These are phyloP conservation scores for Simmondsia chinensis DNA, from an alignment of 148 eudicot species.

Conservation along the genomic window DNA sequence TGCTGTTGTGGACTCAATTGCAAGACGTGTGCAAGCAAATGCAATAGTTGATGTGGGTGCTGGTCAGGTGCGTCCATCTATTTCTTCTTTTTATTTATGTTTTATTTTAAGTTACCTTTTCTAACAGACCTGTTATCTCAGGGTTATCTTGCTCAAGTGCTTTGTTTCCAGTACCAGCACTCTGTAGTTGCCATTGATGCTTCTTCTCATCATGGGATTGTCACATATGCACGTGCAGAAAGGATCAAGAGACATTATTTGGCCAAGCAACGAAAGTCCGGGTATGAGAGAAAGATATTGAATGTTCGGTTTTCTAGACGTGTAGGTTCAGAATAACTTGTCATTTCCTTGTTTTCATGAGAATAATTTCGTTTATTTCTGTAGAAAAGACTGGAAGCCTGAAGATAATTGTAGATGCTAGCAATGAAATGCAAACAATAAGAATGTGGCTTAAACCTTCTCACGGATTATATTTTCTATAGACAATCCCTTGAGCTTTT, in stretches of 20 bases:
- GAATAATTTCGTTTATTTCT: not conserved
- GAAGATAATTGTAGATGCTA: not conserved
- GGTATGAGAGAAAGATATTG: conserved; percentile 32
- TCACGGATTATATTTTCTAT: no score
- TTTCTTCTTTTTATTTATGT: conserved; percentile 1
- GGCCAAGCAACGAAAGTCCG: conserved; percentile 52
- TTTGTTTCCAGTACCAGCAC: conserved; percentile 66
- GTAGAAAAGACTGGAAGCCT: not conserved
- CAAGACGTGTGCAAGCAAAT: conserved; percentile 39
- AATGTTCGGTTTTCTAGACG: not conserved
- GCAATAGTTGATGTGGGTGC: conserved; percentile 86
- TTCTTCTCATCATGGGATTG: conserved; percentile 75
- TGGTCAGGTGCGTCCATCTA: conserved; percentile 82
- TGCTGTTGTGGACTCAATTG: conserved; percentile 50
- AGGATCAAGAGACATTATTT: conserved; percentile 78
- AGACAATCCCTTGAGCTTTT: no score
- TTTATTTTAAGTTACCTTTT: not conserved
- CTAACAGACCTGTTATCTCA: conserved; percentile 20
- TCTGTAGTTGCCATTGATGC: conserved; percentile 84
- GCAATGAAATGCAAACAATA: not conserved
- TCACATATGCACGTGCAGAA: conserved; percentile 72
- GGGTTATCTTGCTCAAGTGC: conserved; percentile 95
- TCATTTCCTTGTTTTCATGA: no score
- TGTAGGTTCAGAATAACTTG: not conserved
- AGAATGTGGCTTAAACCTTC: not conserved